These are phyloP conservation scores for Coprinopsis marcescibilis DNA, from an alignment of 768 basidiomycete genomes.

Conservation along the genomic window DNA sequence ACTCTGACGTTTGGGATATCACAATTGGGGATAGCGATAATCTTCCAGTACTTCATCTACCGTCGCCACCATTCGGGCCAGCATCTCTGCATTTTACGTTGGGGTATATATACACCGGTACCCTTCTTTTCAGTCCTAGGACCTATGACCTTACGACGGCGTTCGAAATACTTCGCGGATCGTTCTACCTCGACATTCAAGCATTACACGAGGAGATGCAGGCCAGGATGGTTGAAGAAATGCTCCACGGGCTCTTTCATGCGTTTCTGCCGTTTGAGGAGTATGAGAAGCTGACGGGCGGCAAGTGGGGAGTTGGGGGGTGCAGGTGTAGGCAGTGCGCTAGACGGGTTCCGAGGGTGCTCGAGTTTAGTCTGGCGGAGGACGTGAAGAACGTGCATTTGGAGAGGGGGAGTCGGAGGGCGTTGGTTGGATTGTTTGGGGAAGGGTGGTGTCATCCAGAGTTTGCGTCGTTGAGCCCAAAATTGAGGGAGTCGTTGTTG, in stretches of 20 bases:
- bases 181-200: constrained; percentile 71
- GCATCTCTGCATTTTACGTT: constrained; percentile 91
- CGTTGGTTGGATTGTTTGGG: constrained; percentile 79
- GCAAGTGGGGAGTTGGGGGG: constrained; percentile 79
- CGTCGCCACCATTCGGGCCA: constrained; percentile 91
- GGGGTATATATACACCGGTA: constrained; percentile 93
- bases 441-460: constrained; percentile 86
- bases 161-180: constrained; percentile 81
- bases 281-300: constrained; percentile 67
- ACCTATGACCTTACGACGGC: constrained; percentile 91
- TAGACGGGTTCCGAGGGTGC: constrained; percentile 71
- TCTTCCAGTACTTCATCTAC: constrained; percentile 61
- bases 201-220: constrained; percentile 76
- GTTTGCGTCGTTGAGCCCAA: constrained; percentile 64
- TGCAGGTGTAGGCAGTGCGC: constrained; percentile 84
- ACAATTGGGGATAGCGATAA: constrained; percentile 30
- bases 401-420: constrained; percentile 65
- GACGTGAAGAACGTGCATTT: constrained; percentile 75
- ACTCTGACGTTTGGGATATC: too few relatives aligned
- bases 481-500: constrained; percentile 62
- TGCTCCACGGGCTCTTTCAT: constrained; percentile 86
- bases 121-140: constrained; percentile 86
- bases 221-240: constrained; percentile 78
- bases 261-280: constrained; percentile 75
- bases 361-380: constrained; percentile 70